Percentiles rank a stretch among this genome's conserved stretches.
Evolutionary conservation across 164 flowering plant genomes (phyloP).

Genomic region (Magnolia sinica): DNA sequence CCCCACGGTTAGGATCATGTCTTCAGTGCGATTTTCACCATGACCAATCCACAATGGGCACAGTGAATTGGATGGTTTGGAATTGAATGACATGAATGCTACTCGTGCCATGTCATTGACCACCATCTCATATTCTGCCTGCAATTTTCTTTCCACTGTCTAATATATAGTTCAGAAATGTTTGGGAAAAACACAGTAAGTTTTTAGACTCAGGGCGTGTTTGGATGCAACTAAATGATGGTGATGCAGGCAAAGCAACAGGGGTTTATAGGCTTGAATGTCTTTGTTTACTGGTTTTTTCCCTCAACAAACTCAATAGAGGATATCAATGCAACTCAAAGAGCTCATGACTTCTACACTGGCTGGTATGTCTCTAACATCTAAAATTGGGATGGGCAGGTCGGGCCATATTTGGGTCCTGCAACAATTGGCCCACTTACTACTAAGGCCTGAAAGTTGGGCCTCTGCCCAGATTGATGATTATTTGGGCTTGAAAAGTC

Average conservation of each 20-base stretch:
- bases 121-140: no score
- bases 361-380: constrained; percentile 47
- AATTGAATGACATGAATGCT: no score
- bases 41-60: no score
- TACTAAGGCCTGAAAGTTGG: background rate
- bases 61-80: no score
- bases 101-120: no score
- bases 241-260: constrained; percentile 48
- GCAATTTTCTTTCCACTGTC: no score
- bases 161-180: no score
- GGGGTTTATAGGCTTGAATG: constrained; percentile 50
- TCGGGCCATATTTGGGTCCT: background rate
- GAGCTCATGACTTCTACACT: constrained; percentile 40
- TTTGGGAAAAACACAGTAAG: no score
- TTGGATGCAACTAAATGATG: background rate
- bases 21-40: no score
- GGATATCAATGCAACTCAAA: constrained; percentile 48
- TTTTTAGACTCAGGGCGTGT: background rate
- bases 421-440: background rate
- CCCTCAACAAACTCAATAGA: constrained; percentile 42
- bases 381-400: background rate
- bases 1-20: no score
- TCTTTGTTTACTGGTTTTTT: constrained; percentile 27
- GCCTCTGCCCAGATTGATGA: background rate
- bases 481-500: no score